These are phyloP conservation scores for Hortiboletus campestris DNA, from an alignment of 768 basidiomycete species.

Conservation along the genomic window DNA sequence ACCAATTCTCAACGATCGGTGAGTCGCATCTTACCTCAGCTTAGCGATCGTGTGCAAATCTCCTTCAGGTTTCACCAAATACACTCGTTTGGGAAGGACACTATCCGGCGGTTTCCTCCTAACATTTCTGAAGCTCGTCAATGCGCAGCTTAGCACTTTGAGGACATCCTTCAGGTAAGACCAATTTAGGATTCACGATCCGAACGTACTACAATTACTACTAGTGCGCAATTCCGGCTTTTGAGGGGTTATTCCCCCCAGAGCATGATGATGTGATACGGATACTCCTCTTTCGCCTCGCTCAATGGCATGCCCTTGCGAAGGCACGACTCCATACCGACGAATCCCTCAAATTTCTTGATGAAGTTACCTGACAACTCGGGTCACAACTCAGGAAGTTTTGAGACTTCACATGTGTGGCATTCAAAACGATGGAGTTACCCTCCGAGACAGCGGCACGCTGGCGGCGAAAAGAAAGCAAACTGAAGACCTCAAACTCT, in stretches of 20 bases:
- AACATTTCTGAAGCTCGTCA: conserved; percentile 38
- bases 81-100: conserved; percentile 24
- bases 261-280: conserved; percentile 22
- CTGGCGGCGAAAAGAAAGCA: background rate
- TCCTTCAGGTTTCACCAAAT: conserved; percentile 14
- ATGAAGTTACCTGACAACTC: conserved; percentile 7
- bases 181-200: background rate
- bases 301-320: conserved; percentile 35
- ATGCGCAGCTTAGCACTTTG: conserved; percentile 39
- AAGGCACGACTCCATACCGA: conserved; percentile 37
- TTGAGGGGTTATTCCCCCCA: conserved; percentile 31
- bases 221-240: conserved; percentile 34
- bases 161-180: conserved; percentile 41
- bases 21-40: too few species aligned
- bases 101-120: conserved; percentile 35
- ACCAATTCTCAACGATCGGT: conserved; percentile 28
- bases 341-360: conserved; percentile 17
- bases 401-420: conserved; percentile 17
- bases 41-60: background rate
- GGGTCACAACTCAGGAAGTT: background rate
- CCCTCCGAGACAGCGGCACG: conserved; percentile 22
- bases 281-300: conserved; percentile 22
- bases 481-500: too few species aligned
- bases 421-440: conserved; percentile 27
- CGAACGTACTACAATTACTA: background rate